Conservation (phyloP, 2,329 filamentous ascomycete genomes). For the Colletotrichum lentis region DNA sequence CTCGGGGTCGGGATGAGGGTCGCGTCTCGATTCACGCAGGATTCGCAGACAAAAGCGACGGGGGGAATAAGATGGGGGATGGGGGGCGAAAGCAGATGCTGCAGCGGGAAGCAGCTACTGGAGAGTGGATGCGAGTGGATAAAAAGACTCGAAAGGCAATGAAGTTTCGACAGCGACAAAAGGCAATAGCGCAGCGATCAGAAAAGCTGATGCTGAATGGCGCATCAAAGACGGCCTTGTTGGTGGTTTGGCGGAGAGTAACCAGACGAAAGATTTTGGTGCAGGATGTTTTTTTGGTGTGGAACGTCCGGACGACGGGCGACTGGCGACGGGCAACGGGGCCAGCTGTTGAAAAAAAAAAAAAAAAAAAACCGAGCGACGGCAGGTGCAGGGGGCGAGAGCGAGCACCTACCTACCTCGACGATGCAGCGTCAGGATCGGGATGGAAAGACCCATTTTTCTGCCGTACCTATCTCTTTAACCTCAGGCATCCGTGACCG, state of each 20-base stretch:
- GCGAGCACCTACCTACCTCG: constrained; percentile 9
- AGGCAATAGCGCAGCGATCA: constrained; percentile 33
- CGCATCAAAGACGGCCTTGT: constrained; percentile 32
- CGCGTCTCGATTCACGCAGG: constrained; percentile 34
- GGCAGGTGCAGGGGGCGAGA: constrained; percentile 26
- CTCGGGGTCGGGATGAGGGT: constrained; percentile 28
- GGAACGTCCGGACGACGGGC: constrained; percentile 31
- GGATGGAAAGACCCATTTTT: constrained; percentile 9
- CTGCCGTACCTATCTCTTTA: constrained; percentile 8
- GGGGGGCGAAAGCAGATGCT: constrained; percentile 16
- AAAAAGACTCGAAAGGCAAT: neutral
- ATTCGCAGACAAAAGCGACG: constrained; percentile 30
- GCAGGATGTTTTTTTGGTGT: constrained; percentile 34
- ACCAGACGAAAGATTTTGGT: constrained; percentile 34
- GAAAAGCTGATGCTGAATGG: constrained; percentile 32
- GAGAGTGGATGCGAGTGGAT: neutral
- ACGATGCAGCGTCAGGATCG: neutral
- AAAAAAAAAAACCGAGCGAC: too few relatives aligned
- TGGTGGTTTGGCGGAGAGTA: constrained; percentile 23
- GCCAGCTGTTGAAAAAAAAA: constrained; percentile 23
- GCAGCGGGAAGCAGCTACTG: constrained; percentile 22
- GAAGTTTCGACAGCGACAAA: constrained; percentile 9
- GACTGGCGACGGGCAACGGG: constrained; percentile 26
- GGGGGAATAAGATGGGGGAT: neutral
- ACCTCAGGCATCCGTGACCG: constrained; percentile 25